Conservation (phyloP, 495 filamentous ascomycete species). For the Extremus antarcticus region DNA sequence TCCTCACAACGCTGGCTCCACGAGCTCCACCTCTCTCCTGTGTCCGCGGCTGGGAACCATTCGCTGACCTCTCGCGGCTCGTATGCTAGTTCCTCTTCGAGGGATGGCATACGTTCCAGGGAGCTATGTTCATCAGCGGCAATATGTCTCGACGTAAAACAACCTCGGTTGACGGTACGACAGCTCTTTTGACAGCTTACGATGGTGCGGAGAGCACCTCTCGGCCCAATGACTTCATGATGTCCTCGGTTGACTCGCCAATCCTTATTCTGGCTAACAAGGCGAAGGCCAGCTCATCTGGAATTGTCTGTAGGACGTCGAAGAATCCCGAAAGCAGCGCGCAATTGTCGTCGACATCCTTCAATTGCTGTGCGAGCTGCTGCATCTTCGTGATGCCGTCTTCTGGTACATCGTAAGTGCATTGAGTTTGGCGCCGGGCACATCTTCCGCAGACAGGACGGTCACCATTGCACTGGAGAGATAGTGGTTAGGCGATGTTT, state of each 20-base stretch:
- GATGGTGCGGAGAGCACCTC: neutral
- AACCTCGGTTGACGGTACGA: neutral
- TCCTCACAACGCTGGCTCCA: neutral
- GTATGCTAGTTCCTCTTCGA: too few species aligned
- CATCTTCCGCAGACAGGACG: neutral
- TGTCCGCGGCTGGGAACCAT: neutral
- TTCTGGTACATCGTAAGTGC: conserved; percentile 5
- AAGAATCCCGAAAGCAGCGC: neutral
- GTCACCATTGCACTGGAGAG: conserved; percentile 1
- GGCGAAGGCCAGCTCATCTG: neutral
- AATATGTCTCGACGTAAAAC: neutral
- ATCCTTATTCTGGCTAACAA: neutral
- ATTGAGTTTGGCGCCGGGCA: neutral
- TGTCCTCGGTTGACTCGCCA: neutral
- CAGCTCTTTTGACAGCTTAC: neutral
- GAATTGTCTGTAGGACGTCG: neutral
- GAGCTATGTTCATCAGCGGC: neutral
- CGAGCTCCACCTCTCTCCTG: neutral
- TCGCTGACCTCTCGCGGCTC: neutral
- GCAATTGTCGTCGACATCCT: neutral
- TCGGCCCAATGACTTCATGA: neutral
- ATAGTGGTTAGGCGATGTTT: neutral
- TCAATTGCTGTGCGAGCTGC: neutral
- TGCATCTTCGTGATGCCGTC: conserved; percentile 10
- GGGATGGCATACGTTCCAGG: neutral